Conservation (phyloP, 306 rosid genomes). For the Casuarina glauca region DNA sequence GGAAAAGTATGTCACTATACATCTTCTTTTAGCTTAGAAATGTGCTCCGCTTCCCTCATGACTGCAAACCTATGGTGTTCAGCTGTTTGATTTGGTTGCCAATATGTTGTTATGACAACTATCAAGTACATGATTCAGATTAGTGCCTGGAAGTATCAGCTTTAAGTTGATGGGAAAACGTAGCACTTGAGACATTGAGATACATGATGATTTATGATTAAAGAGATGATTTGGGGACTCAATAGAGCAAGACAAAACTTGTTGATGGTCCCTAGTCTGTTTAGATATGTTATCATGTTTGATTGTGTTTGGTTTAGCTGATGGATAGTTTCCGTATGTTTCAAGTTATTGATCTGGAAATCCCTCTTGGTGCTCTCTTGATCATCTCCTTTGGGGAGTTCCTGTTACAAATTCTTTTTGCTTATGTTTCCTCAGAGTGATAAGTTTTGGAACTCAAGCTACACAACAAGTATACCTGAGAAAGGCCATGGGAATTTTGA, state of each 20-base stretch:
- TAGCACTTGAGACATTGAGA: neutral
- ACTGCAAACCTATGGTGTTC: neutral
- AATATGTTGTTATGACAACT: neutral
- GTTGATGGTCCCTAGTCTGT: neutral
- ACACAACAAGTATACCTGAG: neutral
- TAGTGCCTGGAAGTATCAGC: neutral
- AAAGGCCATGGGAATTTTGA: neutral
- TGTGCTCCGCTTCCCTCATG: neutral
- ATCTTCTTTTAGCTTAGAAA: too few relatives aligned
- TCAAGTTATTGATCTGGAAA: neutral
- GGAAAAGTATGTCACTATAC: neutral
- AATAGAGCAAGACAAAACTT: neutral
- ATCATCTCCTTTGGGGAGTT: neutral
- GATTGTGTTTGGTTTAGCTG: neutral
- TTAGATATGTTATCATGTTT: neutral
- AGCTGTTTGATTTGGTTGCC: neutral
- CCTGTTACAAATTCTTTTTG: neutral
- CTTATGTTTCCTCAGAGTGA: neutral
- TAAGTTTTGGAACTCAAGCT: neutral
- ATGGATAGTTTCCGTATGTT: neutral
- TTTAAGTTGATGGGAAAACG: neutral
- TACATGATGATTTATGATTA: neutral
- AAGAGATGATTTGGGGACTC: neutral
- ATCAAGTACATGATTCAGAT: neutral
- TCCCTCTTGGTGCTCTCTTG: neutral